Conservation (phyloP, 2,329 filamentous ascomycete genomes). For the Exophiala oligosperma region DNA sequence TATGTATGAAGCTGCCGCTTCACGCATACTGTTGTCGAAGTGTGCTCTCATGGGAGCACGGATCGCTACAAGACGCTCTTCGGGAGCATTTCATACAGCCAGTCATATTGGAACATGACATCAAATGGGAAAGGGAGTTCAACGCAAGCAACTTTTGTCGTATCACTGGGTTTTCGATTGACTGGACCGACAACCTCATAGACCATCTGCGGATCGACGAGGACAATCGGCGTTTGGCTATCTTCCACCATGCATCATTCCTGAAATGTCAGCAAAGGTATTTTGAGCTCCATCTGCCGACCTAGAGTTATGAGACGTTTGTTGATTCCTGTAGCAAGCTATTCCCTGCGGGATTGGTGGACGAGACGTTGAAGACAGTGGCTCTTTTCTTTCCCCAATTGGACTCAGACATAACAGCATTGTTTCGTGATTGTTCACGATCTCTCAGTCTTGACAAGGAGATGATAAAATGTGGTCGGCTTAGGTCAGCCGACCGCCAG, state of each 20-base stretch:
- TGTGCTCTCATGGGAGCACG: background rate
- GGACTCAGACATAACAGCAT: slow-evolving; percentile 22
- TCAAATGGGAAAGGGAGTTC: background rate
- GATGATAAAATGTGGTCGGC: slow-evolving; percentile 31
- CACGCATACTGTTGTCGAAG: background rate
- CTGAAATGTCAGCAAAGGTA: slow-evolving; percentile 4
- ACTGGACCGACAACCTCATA: background rate
- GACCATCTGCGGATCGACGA: slow-evolving; percentile 2
- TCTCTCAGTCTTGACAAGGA: slow-evolving; percentile 32
- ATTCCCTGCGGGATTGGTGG: background rate
- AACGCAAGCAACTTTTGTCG: background rate
- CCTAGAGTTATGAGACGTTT: background rate
- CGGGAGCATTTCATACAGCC: background rate
- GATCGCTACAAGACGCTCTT: background rate
- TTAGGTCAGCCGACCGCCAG: slow-evolving; percentile 31
- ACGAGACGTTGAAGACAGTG: slow-evolving; percentile 1
- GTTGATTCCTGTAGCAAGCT: background rate
- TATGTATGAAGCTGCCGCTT: background rate
- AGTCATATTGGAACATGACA: background rate
- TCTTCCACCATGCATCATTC: slow-evolving; percentile 9
- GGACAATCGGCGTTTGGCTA: slow-evolving; percentile 1
- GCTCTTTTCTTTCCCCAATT: slow-evolving; percentile 7
- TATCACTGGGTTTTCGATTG: background rate
- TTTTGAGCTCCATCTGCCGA: too few species aligned
- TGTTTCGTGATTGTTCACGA: slow-evolving; percentile 26